A percentile compares a stretch with the other conserved stretches of the same genome.
Evolutionary conservation across 2,329 filamentous ascomycete genomes (phyloP).

Genomic region (Paramyrothecium roridum): DNA sequence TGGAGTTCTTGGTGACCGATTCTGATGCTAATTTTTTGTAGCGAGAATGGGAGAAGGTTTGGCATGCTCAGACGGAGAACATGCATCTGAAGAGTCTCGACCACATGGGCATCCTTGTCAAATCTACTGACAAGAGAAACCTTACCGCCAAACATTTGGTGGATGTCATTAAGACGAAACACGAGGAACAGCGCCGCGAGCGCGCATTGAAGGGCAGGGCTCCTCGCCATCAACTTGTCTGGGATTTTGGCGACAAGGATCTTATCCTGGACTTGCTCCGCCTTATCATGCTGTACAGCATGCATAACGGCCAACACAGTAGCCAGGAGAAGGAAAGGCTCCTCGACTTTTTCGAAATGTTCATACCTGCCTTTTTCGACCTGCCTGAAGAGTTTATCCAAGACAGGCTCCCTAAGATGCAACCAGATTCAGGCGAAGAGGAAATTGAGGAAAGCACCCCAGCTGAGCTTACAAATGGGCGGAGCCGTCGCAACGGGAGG

Average conservation of each 20-base stretch:
- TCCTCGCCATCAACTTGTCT: constrained; percentile 70
- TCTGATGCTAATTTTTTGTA: constrained; percentile 25
- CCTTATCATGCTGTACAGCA: constrained; percentile 61
- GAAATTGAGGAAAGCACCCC: constrained; percentile 71
- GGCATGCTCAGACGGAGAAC: constrained; percentile 91
- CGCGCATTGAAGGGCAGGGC: constrained; percentile 60
- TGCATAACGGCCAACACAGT: constrained; percentile 68
- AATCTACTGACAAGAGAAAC: constrained; percentile 84
- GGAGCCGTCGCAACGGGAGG: constrained; percentile 68
- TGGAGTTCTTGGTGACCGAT: not conserved
- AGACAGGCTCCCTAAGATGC: constrained; percentile 64
- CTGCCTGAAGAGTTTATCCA: constrained; percentile 67
- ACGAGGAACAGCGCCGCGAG: constrained; percentile 81
- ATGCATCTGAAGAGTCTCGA: constrained; percentile 96
- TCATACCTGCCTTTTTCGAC: constrained; percentile 74
- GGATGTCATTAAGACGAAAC: constrained; percentile 86
- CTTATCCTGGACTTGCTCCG: constrained; percentile 62
- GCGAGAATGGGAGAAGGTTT: constrained; percentile 98
- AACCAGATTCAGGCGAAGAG: constrained; percentile 70
- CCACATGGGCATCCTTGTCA: constrained; percentile 90
- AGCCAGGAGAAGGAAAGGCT: constrained; percentile 71
- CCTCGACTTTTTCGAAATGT: constrained; percentile 71
- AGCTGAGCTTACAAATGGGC: constrained; percentile 67
- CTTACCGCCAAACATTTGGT: constrained; percentile 88
- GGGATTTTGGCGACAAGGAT: constrained; percentile 68